phyloP scores from a whole-genome alignment of 2,329 filamentous ascomycete genomes.

The Beauveria sp. region DNA sequence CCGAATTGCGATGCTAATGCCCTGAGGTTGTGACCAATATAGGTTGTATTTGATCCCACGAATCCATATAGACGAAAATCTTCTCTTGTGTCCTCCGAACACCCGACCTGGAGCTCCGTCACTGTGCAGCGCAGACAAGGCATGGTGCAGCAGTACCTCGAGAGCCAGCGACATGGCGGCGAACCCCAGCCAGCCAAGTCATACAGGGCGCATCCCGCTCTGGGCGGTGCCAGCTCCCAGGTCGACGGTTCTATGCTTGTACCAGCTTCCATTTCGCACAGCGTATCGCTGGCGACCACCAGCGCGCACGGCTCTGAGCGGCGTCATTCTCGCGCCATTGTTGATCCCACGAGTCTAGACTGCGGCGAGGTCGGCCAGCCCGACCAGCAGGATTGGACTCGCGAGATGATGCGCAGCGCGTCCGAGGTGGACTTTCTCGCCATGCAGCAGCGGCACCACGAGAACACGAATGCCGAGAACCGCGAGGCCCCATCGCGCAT shows the following conservation, averaged over 20 bases:
- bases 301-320: slow-evolving; percentile 5
- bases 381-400: slow-evolving; percentile 50
- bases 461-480: slow-evolving; percentile 9
- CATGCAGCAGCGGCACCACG: slow-evolving; percentile 13
- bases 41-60: slow-evolving; percentile 56
- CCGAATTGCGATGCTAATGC: not conserved
- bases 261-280: slow-evolving; percentile 13
- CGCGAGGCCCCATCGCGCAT: slow-evolving; percentile 49
- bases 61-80: slow-evolving; percentile 59
- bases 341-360: slow-evolving; percentile 34
- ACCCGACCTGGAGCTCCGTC: slow-evolving; percentile 18
- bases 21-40: not conserved
- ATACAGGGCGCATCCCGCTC: slow-evolving; percentile 23
- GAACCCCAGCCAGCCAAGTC: slow-evolving; percentile 18
- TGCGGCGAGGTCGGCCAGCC: slow-evolving; percentile 41
- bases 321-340: slow-evolving; percentile 22
- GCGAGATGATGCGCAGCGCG: slow-evolving; percentile 36
- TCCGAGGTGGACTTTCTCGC: slow-evolving; percentile 32
- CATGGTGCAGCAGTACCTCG: slow-evolving; percentile 58
- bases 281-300: slow-evolving; percentile 17
- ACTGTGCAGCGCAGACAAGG: slow-evolving; percentile 43
- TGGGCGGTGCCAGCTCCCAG: slow-evolving; percentile 15
- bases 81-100: slow-evolving; percentile 50
- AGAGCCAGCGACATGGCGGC: slow-evolving; percentile 40
- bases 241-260: slow-evolving; percentile 12